Evolutionary conservation across 2,329 filamentous ascomycete species (phyloP), one percentile per base, ranked within the genome.

Genomic region (Xylariaceae sp.): DNA sequence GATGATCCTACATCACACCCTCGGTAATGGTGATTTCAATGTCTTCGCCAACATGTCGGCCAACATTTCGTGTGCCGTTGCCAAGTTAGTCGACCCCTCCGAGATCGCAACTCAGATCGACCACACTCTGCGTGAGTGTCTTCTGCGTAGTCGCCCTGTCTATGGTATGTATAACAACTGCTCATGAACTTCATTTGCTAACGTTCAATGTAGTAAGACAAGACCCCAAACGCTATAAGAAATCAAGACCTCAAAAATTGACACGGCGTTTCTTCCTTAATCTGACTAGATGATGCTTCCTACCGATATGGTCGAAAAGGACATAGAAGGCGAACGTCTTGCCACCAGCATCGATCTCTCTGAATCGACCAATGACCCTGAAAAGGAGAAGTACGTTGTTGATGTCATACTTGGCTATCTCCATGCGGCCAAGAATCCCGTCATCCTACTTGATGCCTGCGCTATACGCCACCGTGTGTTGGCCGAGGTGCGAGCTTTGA

Each of bases 371-470:
- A 93, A 92, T 58, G 79, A 91, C 20, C 59, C 71, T 1, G 86
- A 84, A 51, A 81, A 79, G 48, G 89, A 94, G 65, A 76, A 88
- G 51, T 90, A 91, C 49, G 86, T 92, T n/a, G 86, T 94, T 8
- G 80, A 88, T 29, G 82, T 89, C 14, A 77, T 94, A 10, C 70
- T 91, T 47, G 83, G 83, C 63, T 85, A 83, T 57, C 77, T 95
- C 22, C 77, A 84, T 42, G 77, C 74, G 0, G 88, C 89, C 10
- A 82, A 86, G 65, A 81, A 80, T 45, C 89, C 90, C 3, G 72
- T 93, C 32, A 80, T 95, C 29, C 72, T 95, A 6, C 82, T 94
- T 5, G 90, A 95, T 64, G 87, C 86, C 25, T 93, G 88, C 58
- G 85, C 88, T 10, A 82, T 90, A 53, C 82, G 88, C 25, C 86